Evolutionary conservation across 1,284 basidiomycete genomes (phyloP), one percentile per base, ranked within the genome.

Genomic region (Dichomitus squalens): DNA sequence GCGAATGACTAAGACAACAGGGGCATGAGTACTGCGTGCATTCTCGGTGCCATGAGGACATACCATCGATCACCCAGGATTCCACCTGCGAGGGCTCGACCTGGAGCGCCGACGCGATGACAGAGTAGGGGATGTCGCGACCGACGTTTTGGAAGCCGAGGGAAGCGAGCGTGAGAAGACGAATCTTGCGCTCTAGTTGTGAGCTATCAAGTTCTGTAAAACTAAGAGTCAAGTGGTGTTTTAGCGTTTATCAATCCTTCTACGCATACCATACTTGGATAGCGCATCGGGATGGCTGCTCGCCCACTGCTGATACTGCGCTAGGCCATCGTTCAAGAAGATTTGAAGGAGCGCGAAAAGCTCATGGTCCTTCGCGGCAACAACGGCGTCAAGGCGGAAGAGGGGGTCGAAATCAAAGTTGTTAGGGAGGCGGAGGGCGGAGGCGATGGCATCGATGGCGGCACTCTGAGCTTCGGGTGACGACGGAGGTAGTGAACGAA

Each of bases 31-130:
- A 5, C 40, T 25, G 27, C 31, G 20, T 25, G 12, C 11, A 3
- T 18, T 39, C 5, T 25, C 11, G 16, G 21, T 18, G 14, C 55
- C 47, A 23, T 54, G 49, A 44, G 36, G 18, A 70, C 79, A 55
- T 70, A 95, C 94, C 90, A 73, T 96, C 94, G 66, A 96, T 96
- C 49, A 90, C 88, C 93, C 93, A 96, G 68, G 85, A 87, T 72
- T 97, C 95, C 27, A 97, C 93, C 57, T 93, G 81, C 29, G 80
- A 76, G 23, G 75, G 67, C 36, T 87, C 82, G 11, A 96, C 82
- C 59, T 88, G 82, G 43, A 96, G 75, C 7, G 84, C 80, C 12
- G 84, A 75, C 1, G 90, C 87, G 52, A 96, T 84, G 65, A 84
- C 83, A 18, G 84, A 70, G 73, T 97, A 97, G 0, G 87, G 73